Conservation (phyloP, 2,329 filamentous ascomycete species). For the Anisogramma anomala region DNA sequence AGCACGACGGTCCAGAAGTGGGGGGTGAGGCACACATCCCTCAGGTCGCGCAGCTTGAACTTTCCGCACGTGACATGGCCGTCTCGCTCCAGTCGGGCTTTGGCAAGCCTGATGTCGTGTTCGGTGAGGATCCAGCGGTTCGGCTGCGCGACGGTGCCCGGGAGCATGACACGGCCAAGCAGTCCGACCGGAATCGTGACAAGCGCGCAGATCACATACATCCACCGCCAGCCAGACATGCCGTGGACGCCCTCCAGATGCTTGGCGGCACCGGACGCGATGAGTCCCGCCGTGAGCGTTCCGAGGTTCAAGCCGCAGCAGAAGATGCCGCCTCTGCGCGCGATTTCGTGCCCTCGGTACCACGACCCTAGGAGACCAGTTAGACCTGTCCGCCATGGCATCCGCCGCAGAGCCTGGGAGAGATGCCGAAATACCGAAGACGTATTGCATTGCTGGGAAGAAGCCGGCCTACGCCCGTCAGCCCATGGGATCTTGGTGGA, state of each 20-base stretch:
- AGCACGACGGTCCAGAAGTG: slow-evolving; percentile 40
- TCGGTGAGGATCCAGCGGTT: slow-evolving; percentile 35
- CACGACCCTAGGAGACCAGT: slow-evolving; percentile 23
- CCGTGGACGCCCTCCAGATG: slow-evolving; percentile 33
- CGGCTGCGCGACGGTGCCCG: slow-evolving; percentile 38
- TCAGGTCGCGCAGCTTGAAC: slow-evolving; percentile 22
- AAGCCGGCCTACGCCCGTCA: slow-evolving; percentile 25
- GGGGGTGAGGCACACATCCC: slow-evolving; percentile 27
- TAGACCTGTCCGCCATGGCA: slow-evolving; percentile 28
- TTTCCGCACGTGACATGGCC: slow-evolving; percentile 30
- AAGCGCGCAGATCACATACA: slow-evolving; percentile 38
- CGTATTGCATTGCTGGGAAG: slow-evolving; percentile 30
- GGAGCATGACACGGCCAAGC: slow-evolving; percentile 38
- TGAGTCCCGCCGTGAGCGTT: slow-evolving; percentile 39
- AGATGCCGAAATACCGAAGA: too few relatives aligned
- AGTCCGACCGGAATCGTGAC: slow-evolving; percentile 45
- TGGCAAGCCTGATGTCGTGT: slow-evolving; percentile 34
- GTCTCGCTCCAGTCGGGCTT: slow-evolving; percentile 31
- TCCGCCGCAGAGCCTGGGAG: too few relatives aligned
- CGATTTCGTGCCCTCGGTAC: slow-evolving; percentile 37
- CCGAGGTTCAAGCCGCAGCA: slow-evolving; percentile 40
- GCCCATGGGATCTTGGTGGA: slow-evolving; percentile 16
- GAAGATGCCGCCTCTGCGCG: slow-evolving; percentile 38
- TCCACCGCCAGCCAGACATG: slow-evolving; percentile 42
- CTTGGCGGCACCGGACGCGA: slow-evolving; percentile 31